These are phyloP conservation scores for Aspergillus kassunensis DNA, from an alignment of 495 filamentous ascomycete genomes.

Conservation along the genomic window DNA sequence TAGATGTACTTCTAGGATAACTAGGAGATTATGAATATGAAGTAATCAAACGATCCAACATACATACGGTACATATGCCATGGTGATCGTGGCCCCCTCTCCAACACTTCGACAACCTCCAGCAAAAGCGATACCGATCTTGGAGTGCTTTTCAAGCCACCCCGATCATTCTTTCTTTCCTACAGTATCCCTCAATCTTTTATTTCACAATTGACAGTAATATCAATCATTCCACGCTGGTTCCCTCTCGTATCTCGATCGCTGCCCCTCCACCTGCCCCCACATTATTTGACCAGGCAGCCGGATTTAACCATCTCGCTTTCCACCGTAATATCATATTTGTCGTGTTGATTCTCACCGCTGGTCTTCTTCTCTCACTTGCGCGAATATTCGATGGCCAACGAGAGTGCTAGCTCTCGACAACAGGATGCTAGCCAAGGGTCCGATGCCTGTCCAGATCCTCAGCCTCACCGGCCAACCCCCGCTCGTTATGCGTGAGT, in stretches of 20 bases:
- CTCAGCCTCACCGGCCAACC: constrained; percentile 14
- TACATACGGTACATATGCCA: too few species aligned
- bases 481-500: constrained; percentile 39
- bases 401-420: constrained; percentile 16
- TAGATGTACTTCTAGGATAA: too few species aligned
- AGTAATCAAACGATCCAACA: background rate
- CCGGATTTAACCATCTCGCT: constrained; percentile 4
- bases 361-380: background rate
- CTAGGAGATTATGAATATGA: background rate
- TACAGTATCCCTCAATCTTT: background rate
- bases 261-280: constrained; percentile 8
- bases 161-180: background rate
- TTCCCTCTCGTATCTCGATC: constrained; percentile 10
- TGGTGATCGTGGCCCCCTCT: background rate
- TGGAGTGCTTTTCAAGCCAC: background rate
- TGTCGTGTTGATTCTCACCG: background rate
- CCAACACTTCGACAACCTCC: background rate
- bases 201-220: background rate
- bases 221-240: background rate
- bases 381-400: constrained; percentile 22
- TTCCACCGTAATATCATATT: background rate
- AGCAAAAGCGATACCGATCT: background rate
- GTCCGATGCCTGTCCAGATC: constrained; percentile 7
- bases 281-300: constrained; percentile 16
- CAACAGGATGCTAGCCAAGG: constrained; percentile 18